Conservation (phyloP, 106 monocot genomes). For the Posidonia australis region DNA sequence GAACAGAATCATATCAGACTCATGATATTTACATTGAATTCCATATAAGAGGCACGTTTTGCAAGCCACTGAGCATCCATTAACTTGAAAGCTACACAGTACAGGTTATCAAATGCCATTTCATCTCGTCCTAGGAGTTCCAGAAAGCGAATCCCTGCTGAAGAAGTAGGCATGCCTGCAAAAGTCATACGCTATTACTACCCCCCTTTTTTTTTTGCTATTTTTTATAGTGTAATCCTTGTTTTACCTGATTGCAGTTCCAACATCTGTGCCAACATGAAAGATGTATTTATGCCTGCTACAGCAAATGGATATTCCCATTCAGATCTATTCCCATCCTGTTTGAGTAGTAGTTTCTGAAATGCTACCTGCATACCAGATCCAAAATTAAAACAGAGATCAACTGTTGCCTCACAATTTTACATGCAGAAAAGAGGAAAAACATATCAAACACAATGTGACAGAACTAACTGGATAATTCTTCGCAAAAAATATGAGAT, state of each 20-base stretch:
- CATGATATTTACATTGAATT: slow-evolving; percentile 53
- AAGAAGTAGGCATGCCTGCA: slow-evolving; percentile 36
- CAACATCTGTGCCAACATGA: slow-evolving; percentile 80
- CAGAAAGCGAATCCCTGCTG: slow-evolving; percentile 45
- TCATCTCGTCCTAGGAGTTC: slow-evolving; percentile 55
- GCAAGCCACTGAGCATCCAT: slow-evolving; percentile 82
- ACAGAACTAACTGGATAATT: slow-evolving; percentile 56
- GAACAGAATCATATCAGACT: neutral
- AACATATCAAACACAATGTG: neutral
- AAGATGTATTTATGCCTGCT: slow-evolving; percentile 83
- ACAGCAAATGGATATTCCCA: slow-evolving; percentile 96
- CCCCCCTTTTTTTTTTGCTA: too few species aligned
- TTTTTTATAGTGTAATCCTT: neutral
- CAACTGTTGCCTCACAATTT: neutral
- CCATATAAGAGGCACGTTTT: slow-evolving; percentile 83
- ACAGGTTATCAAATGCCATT: slow-evolving; percentile 65
- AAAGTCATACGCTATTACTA: neutral
- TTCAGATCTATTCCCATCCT: slow-evolving; percentile 63
- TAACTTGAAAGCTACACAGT: slow-evolving; percentile 59
- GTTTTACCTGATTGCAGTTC: slow-evolving; percentile 54
- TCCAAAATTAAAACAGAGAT: neutral
- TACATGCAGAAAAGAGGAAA: neutral
- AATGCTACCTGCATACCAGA: slow-evolving; percentile 40
- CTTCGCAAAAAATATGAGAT: slow-evolving; percentile 85
- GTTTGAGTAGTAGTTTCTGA: slow-evolving; percentile 54